These are phyloP conservation scores for Trametes gibbosa DNA, from an alignment of 768 basidiomycete genomes.

Conservation along the genomic window DNA sequence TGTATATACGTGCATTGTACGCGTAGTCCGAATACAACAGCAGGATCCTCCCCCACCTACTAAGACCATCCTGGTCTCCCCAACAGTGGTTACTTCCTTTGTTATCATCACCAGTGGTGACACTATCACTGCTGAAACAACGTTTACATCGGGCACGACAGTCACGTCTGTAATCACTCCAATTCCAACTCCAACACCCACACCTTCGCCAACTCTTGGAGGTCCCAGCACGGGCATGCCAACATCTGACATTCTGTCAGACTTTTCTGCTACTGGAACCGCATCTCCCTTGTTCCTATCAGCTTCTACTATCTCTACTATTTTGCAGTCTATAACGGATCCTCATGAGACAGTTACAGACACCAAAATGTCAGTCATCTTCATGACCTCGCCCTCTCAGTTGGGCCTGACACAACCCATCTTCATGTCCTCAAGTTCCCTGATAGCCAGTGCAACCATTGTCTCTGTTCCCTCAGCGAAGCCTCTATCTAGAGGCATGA, in stretches of 20 bases:
- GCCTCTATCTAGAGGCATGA: not conserved
- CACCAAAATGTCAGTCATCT: not conserved
- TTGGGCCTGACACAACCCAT: not conserved
- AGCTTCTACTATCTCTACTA: not conserved
- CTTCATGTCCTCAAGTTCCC: not conserved
- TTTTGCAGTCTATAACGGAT: not conserved
- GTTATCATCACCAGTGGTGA: not conserved
- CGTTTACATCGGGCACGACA: not conserved
- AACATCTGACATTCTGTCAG: not conserved
- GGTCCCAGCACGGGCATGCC: not conserved
- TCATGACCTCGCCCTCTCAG: not conserved
- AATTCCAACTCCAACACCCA: not conserved
- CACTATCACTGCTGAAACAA: not conserved
- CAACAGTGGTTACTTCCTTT: conserved; percentile 2
- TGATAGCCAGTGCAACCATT: not conserved
- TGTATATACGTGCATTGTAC: too few species aligned
- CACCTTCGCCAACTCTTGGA: not conserved
- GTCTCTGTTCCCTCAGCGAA: not conserved
- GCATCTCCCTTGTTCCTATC: not conserved
- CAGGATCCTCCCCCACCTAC: not conserved
- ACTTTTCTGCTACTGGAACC: not conserved
- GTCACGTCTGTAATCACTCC: not conserved
- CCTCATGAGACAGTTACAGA: not conserved
- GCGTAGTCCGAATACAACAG: too few species aligned
- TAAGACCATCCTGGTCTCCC: not conserved